Conservation (phyloP, 2,329 filamentous ascomycete genomes). For the Triangularia setosa region DNA sequence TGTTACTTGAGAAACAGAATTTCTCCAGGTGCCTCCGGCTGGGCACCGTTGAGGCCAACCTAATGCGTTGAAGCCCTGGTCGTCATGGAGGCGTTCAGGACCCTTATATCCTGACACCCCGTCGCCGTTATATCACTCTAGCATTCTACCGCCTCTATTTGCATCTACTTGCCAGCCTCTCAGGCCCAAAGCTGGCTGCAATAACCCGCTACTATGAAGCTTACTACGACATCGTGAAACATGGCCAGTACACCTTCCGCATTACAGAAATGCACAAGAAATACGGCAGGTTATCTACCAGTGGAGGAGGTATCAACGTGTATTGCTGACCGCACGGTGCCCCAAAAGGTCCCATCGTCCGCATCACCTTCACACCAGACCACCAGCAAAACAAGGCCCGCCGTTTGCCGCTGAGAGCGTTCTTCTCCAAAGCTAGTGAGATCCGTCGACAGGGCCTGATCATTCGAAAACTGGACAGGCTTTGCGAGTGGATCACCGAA, state of each 20-base stretch:
- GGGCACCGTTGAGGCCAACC: no score
- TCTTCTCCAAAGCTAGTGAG: constrained; percentile 9
- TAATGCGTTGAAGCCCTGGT: no score
- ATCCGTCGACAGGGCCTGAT: neutral
- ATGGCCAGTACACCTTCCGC: constrained; percentile 27
- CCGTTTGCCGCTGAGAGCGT: neutral
- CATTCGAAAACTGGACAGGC: constrained; percentile 5
- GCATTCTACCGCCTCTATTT: constrained; percentile 29
- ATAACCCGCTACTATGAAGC: constrained; percentile 29
- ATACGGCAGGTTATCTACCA: constrained; percentile 25
- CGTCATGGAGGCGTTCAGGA: no score
- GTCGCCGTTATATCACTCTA: neutral
- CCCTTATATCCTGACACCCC: no score
- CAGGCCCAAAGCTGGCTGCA: constrained; percentile 31
- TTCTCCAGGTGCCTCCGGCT: no score
- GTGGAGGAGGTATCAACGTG: no score
- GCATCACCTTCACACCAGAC: constrained; percentile 16
- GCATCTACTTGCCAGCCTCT: constrained; percentile 31
- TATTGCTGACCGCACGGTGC: neutral
- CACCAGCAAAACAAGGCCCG: constrained; percentile 8
- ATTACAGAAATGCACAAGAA: constrained; percentile 29
- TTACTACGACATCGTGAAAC: constrained; percentile 27
- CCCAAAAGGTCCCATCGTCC: constrained; percentile 34
- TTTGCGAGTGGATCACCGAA: constrained; percentile 7
- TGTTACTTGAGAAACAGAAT: no score